Conservation (phyloP, 164 flowering plant species). For the Liriodendron chinense region DNA sequence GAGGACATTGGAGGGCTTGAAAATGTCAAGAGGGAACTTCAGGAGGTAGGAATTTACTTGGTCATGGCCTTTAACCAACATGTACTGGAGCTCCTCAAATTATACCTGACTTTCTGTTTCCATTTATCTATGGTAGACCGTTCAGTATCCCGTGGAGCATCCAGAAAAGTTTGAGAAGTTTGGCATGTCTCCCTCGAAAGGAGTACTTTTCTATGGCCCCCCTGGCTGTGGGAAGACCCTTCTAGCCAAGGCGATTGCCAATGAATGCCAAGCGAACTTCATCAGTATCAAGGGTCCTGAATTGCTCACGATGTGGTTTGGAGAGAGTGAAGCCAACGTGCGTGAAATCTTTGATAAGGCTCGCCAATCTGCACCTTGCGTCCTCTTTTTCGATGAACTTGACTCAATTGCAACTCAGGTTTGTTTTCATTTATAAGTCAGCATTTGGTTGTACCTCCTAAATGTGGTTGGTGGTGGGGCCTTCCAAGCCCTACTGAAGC, state of each 20-base stretch:
- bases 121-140: slow-evolving; percentile 41
- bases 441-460: neutral
- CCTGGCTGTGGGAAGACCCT: slow-evolving; percentile 95
- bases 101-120: neutral
- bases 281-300: slow-evolving; percentile 91
- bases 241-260: slow-evolving; percentile 86
- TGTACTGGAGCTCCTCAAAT: neutral
- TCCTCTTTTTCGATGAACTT: slow-evolving; percentile 82
- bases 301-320: slow-evolving; percentile 92
- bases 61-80: neutral
- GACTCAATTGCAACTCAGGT: slow-evolving; percentile 95
- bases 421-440: neutral
- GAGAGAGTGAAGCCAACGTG: slow-evolving; percentile 91
- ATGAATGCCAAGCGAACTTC: slow-evolving; percentile 87
- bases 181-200: slow-evolving; percentile 93
- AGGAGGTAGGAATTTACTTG: slow-evolving; percentile 48
- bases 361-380: slow-evolving; percentile 87
- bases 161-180: slow-evolving; percentile 91
- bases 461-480: neutral
- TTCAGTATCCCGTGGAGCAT: slow-evolving; percentile 96
- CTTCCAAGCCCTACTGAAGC: neutral
- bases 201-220: slow-evolving; percentile 88
- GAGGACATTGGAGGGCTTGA: slow-evolving; percentile 86
- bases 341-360: slow-evolving; percentile 90
- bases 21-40: slow-evolving; percentile 87